Evolutionary conservation across 2,329 filamentous ascomycete genomes (phyloP).

Genomic region (Capronia americana): DNA sequence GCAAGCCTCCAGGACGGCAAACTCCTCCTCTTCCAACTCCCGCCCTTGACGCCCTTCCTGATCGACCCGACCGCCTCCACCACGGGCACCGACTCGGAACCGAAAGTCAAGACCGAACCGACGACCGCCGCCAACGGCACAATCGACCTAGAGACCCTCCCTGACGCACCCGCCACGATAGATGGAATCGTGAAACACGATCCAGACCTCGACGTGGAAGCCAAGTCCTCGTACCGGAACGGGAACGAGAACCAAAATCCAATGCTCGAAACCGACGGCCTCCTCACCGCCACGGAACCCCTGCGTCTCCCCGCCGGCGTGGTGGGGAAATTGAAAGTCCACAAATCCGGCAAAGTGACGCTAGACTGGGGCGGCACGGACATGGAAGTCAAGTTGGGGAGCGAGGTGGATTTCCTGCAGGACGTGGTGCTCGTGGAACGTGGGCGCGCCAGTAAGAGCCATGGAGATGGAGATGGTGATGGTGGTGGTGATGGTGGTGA

Average conservation of each 20-base stretch:
- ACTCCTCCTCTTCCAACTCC: constrained; percentile 69
- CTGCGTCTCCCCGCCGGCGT: constrained; percentile 57
- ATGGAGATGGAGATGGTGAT: constrained; percentile 11
- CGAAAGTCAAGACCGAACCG: constrained; percentile 45
- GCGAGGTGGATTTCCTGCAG: constrained; percentile 64
- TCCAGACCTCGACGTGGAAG: constrained; percentile 15
- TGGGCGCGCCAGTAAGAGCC: not conserved
- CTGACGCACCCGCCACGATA: constrained; percentile 11
- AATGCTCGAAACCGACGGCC: constrained; percentile 36
- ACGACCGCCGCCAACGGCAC: constrained; percentile 28
- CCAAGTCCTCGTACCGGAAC: constrained; percentile 12
- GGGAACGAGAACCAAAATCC: constrained; percentile 24
- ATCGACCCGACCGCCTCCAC: constrained; percentile 43
- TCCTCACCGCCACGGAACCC: constrained; percentile 50
- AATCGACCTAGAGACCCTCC: constrained; percentile 16
- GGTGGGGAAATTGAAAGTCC: constrained; percentile 67
- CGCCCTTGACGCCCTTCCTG: constrained; percentile 66
- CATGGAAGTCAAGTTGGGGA: constrained; percentile 64
- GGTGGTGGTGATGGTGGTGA: constrained; percentile 17
- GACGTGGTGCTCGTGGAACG: constrained; percentile 58
- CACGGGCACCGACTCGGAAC: not conserved
- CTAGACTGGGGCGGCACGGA: constrained; percentile 68
- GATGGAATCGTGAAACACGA: constrained; percentile 8
- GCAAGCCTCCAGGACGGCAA: constrained; percentile 54
- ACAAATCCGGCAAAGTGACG: constrained; percentile 66